Conservation (phyloP, 371 early-diverging fungal species). For the Syncephalastrum monosporum region DNA sequence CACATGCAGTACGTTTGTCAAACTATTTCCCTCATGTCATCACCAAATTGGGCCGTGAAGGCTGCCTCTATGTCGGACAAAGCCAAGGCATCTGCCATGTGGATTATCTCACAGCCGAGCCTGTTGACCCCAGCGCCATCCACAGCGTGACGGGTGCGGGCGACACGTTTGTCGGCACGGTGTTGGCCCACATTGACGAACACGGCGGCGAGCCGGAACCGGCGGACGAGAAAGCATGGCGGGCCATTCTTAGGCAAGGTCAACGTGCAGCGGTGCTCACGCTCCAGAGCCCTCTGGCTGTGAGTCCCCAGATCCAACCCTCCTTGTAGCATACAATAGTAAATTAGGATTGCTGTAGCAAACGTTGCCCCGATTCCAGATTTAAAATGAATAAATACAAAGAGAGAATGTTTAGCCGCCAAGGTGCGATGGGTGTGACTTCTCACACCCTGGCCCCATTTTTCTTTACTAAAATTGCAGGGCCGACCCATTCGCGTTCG, state of each 20-base stretch:
- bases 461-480: no score
- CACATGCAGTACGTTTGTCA: constrained; percentile 27
- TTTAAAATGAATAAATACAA: no score
- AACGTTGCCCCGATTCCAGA: no score
- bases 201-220: constrained; percentile 5
- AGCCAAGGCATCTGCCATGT: constrained; percentile 4
- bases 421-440: no score
- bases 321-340: no score
- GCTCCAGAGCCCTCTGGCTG: constrained; percentile 36
- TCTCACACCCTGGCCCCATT: no score
- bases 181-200: constrained; percentile 35
- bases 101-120: constrained; percentile 41
- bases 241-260: constrained; percentile 23
- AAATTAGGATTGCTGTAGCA: no score
- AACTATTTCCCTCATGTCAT: constrained; percentile 49
- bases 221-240: constrained; percentile 10
- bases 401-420: no score
- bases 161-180: constrained; percentile 60
- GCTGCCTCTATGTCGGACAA: constrained; percentile 41
- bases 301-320: constrained; percentile 20
- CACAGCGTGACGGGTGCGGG: constrained; percentile 75
- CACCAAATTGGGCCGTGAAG: constrained; percentile 59
- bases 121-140: constrained; percentile 30
- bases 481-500: constrained; percentile 1
- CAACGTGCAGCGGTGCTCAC: constrained; percentile 40